Evolutionary conservation across 345 rosid genomes (phyloP).

Genomic region (Corchorus capsularis): DNA sequence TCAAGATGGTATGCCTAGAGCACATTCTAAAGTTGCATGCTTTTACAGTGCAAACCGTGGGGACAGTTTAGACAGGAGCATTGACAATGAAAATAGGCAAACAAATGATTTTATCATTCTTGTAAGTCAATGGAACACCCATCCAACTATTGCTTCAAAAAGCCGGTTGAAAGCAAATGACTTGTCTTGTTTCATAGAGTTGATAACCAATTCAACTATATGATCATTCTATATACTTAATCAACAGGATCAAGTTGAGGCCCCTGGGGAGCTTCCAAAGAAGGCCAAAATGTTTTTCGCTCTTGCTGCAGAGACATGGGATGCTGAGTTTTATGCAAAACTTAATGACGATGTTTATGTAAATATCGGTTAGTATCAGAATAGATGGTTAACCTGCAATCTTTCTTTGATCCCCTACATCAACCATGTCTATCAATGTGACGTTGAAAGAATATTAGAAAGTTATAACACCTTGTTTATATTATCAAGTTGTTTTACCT

Average conservation of each 20-base stretch:
- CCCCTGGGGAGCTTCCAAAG: conserved; percentile 55
- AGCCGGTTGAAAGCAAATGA: conserved; percentile 11
- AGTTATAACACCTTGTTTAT: neutral
- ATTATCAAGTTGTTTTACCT: neutral
- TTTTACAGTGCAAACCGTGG: conserved; percentile 67
- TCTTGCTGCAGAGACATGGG: conserved; percentile 70
- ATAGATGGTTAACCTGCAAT: neutral
- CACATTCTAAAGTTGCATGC: conserved; percentile 19
- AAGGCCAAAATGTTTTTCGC: conserved; percentile 64
- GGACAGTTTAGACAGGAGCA: conserved; percentile 57
- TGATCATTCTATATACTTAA: conserved; percentile 9
- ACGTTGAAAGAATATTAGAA: neutral
- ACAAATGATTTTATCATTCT: conserved; percentile 67
- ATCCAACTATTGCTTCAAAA: neutral
- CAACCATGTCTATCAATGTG: neutral
- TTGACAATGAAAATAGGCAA: conserved; percentile 68
- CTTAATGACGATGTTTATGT: conserved; percentile 75
- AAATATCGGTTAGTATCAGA: conserved; percentile 60
- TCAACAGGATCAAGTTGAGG: conserved; percentile 68
- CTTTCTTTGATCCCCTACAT: neutral
- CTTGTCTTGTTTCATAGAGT: conserved; percentile 8
- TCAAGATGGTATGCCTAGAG: conserved; percentile 14
- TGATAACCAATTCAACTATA: conserved; percentile 14
- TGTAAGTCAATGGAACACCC: conserved; percentile 43
- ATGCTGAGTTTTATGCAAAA: conserved; percentile 83